Evolutionary conservation across 1,284 basidiomycete species (phyloP).

Genomic region (Pisolithus thermaeus): DNA sequence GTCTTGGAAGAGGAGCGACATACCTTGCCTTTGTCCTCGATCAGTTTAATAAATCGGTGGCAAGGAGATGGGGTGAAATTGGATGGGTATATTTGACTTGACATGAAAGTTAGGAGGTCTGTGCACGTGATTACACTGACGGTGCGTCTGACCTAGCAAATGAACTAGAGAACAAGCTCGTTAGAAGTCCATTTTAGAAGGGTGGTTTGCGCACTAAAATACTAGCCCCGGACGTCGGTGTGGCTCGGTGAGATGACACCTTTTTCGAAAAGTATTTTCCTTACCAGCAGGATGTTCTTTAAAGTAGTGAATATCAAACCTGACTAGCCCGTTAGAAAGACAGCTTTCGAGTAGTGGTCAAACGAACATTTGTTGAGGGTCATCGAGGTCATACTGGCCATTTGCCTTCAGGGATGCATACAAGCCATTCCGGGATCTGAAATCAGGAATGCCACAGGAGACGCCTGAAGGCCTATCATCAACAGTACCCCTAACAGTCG

Average conservation of each 20-base stretch:
- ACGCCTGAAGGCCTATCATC: conserved; percentile 47
- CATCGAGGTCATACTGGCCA: conserved; percentile 83
- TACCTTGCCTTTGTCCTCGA: conserved; percentile 81
- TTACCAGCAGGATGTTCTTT: conserved; percentile 84
- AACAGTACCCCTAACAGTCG: background rate
- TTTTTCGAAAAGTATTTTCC: conserved; percentile 15
- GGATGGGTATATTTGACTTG: conserved; percentile 82
- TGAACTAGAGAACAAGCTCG: conserved; percentile 47
- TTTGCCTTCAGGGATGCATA: conserved; percentile 76
- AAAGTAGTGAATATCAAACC: conserved; percentile 91
- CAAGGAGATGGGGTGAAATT: conserved; percentile 87
- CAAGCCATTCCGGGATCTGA: conserved; percentile 79
- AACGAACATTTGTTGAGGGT: conserved; percentile 92
- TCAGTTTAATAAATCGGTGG: conserved; percentile 86
- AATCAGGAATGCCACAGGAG: conserved; percentile 89
- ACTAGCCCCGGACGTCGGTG: conserved; percentile 35
- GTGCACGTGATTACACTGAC: background rate
- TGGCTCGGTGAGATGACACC: conserved; percentile 3
- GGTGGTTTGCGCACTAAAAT: conserved; percentile 57
- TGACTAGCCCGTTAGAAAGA: conserved; percentile 22
- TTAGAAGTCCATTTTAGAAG: conserved; percentile 2
- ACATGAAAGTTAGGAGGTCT: conserved; percentile 10
- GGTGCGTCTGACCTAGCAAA: conserved; percentile 62
- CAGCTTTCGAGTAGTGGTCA: conserved; percentile 3
- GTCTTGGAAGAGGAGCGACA: conserved; percentile 14